Conservation (phyloP, 1,284 basidiomycete species). For the Sphagnurus paluster region DNA sequence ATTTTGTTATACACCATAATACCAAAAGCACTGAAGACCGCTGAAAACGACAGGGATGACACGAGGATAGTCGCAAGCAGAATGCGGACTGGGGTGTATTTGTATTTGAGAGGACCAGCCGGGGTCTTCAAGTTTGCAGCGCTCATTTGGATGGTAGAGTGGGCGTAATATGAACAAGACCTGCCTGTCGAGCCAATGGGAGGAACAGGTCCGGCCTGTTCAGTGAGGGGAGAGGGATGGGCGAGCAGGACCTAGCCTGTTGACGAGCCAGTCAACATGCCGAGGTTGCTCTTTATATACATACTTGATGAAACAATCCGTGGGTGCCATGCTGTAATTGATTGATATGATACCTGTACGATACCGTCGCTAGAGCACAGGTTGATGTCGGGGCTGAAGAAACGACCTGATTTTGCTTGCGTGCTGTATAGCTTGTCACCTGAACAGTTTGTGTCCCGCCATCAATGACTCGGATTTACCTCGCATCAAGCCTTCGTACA, state of each 20-base stretch:
- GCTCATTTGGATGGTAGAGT: background rate
- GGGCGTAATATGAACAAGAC: slow-evolving; percentile 15
- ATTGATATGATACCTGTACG: too few species aligned
- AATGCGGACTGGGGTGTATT: slow-evolving; percentile 10
- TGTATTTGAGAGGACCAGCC: slow-evolving; percentile 9
- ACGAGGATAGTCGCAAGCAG: slow-evolving; percentile 6
- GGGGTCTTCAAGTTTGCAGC: background rate
- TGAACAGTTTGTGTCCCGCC: too few species aligned
- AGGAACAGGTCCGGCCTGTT: slow-evolving; percentile 19
- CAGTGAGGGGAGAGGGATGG: background rate
- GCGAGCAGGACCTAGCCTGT: slow-evolving; percentile 17
- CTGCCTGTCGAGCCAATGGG: slow-evolving; percentile 16
- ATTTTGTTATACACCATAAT: slow-evolving; percentile 13
- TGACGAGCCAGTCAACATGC: too few species aligned
- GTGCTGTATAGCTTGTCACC: too few species aligned
- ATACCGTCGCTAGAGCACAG: too few species aligned
- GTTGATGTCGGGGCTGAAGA: too few species aligned
- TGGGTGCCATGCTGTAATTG: too few species aligned
- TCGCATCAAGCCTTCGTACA: too few species aligned
- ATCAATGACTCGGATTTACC: too few species aligned
- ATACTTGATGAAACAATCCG: too few species aligned
- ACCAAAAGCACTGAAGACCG: slow-evolving; percentile 13
- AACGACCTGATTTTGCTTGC: too few species aligned
- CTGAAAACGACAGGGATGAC: slow-evolving; percentile 13
- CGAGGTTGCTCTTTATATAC: too few species aligned